Base-by-base conservation (phyloP, 1,284 basidiomycete species). In the Trichosporon ovoides region DNA sequence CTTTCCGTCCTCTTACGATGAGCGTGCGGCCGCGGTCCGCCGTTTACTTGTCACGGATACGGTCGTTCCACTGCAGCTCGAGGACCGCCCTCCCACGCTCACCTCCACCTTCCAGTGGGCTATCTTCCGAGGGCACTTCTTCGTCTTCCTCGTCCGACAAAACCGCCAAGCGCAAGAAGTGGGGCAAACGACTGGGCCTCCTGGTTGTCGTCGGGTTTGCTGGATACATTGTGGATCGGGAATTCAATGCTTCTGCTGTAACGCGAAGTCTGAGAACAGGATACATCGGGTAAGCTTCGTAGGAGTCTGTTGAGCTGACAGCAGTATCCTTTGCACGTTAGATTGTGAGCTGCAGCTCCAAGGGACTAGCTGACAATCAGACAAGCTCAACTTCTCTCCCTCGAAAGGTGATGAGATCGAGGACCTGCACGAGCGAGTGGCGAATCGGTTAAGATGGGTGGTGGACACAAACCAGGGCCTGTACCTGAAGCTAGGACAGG, bases 401-500 rank as follows among this genome's bases (percentile, higher is more conserved):
- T 81, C 65, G 80, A 87, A 77, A 79, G 81, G 62, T 0, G 83
- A 87, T 18, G 77, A 81, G 52, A 92, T 93, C 66, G 86, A 87
- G 7, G 80, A 83, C 19, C 79, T 95, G 3, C 91, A 95, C 64
- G 83, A 87, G 62, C 83, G 91, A 48, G 89, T 92, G 11, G 89
- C 89, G 0, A 78, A 85, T 16, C 79, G 89, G 52, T 79, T 95
- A 48, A 86, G 85, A 64, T 78, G 85, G 71, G 80, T 92, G 49
- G 84, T 91, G 64, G 87, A 85, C 2, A 81, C 81, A 19, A 93
- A 93, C 73, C 87, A 88, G 43, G 91, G 91, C 2, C 79, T 94
- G 10, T 94, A 93, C 74, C 89, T 94, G 69, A 95, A 95, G 75
- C 87, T 93, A 34, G 91, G 88, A 79, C 73, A 75, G 81, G 78